Base-by-base conservation (phyloP, 2,329 filamentous ascomycete species). In the Lecanicillium sp. region DNA sequence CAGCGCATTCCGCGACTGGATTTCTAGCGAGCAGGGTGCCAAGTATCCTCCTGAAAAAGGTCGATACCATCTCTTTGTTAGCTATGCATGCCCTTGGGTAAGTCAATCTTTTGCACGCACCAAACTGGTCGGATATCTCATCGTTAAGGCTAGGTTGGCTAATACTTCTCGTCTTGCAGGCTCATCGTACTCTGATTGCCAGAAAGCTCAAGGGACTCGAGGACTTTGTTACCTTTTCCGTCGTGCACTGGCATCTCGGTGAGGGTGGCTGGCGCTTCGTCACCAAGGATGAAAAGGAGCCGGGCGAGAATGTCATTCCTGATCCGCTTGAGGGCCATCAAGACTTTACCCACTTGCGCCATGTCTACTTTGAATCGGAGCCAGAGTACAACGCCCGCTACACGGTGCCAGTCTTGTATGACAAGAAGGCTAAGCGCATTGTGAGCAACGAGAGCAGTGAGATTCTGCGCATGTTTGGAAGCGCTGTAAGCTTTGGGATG, bases 31-130 rank as follows among this genome's bases (percentile, higher is more conserved):
- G 50, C 63, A 77, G 1, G 80, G 75, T 30, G 82, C 85, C 5
- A 65, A 80, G 58, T 95, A 88, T 51, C 84, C 87, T 5, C 75
- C 87, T 1, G 90, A 96, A 64, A 86, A 85, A 64, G 86, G 75
- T 38, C 75, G 92, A 40, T 98, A 98, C 60, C 92, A 98, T 64
- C 78, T 98, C 51, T 98, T 90, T 57, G 83, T 95, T 49, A 90
- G 83, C 53, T 95, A 94, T 62, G 89, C 89, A 6, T 95, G 89
- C 62, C 89, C 89, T 4, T 95, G 89, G 89, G 81, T 70, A 50
- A 38, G 63, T 52, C 13, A 15, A 19, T 34, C 31, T 19, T 29
- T 35, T 36, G 32, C 27, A 14, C 16, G 18, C 18, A 25, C 7
- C 28, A 25, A 2, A 11, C 29, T 4, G 9, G 9, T 17, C 37